Percentiles rank a stretch among this genome's conserved stretches.
phyloP scores from a whole-genome alignment of 1,284 basidiomycete genomes.

The Afroboletus lepidellus region DNA sequence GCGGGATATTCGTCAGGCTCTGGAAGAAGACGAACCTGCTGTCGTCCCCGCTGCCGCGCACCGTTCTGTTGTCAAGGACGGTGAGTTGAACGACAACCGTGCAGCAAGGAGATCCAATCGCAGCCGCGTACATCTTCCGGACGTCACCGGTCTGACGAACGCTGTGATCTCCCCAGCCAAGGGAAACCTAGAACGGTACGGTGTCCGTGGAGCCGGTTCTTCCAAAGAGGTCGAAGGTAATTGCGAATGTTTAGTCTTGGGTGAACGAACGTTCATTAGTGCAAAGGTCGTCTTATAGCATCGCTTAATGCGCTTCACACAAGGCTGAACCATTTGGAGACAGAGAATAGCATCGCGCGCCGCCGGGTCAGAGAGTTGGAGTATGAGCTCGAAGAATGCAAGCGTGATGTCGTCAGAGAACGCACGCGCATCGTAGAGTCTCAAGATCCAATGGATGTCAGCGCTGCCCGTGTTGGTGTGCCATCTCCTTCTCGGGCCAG shows the following conservation, averaged over 20 bases:
- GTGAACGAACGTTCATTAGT: slow-evolving; percentile 4
- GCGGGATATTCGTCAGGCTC: slow-evolving; percentile 52
- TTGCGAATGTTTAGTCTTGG: slow-evolving; percentile 2
- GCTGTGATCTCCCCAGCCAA: slow-evolving; percentile 71
- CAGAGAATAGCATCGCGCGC: slow-evolving; percentile 77
- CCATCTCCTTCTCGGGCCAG: slow-evolving; percentile 29
- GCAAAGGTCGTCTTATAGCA: slow-evolving; percentile 51
- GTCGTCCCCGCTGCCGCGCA: neutral
- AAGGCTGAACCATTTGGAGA: slow-evolving; percentile 68
- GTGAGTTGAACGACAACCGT: slow-evolving; percentile 11
- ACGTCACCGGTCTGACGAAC: slow-evolving; percentile 75
- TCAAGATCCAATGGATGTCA: slow-evolving; percentile 42
- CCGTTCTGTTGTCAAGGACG: slow-evolving; percentile 16
- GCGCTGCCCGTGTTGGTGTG: slow-evolving; percentile 10
- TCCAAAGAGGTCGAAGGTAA: slow-evolving; percentile 62
- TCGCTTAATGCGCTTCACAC: slow-evolving; percentile 64
- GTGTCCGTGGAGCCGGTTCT: slow-evolving; percentile 45
- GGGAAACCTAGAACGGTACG: slow-evolving; percentile 47
- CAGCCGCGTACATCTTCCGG: slow-evolving; percentile 58
- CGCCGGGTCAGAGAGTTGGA: slow-evolving; percentile 80
- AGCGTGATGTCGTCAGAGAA: slow-evolving; percentile 66
- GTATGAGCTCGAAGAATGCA: slow-evolving; percentile 74
- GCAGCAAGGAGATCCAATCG: slow-evolving; percentile 23
- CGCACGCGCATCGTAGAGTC: slow-evolving; percentile 59
- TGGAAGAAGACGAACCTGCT: slow-evolving; percentile 16